These are phyloP conservation scores for Paraconiothyrium sp. DNA, from an alignment of 2,329 filamentous ascomycete species.

Conservation along the genomic window DNA sequence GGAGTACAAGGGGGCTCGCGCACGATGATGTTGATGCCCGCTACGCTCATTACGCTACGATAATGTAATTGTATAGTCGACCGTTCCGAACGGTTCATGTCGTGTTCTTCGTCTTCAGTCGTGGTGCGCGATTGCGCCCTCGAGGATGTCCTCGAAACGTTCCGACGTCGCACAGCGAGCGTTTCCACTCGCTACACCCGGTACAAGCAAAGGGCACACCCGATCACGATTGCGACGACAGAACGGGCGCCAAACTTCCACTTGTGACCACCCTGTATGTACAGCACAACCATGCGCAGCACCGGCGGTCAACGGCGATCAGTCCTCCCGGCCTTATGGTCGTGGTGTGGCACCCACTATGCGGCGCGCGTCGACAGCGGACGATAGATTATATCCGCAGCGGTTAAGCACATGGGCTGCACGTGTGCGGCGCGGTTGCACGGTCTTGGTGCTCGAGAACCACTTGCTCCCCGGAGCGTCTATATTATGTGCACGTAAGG, in stretches of 20 bases:
- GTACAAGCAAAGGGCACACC: not conserved
- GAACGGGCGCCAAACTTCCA: not conserved
- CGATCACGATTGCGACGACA: too few species aligned
- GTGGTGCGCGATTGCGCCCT: constrained; percentile 6
- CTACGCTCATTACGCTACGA: constrained; percentile 12
- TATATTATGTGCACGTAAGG: too few species aligned
- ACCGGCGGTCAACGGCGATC: constrained; percentile 2
- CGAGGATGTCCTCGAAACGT: not conserved
- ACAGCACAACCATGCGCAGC: not conserved
- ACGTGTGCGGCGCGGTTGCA: constrained; percentile 15
- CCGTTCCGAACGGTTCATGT: not conserved
- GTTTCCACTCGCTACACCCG: constrained; percentile 1
- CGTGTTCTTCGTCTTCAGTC: not conserved
- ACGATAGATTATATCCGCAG: not conserved
- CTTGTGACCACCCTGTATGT: not conserved
- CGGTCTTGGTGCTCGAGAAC: not conserved
- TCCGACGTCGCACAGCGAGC: not conserved
- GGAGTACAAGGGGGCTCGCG: not conserved
- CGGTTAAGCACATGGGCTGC: constrained; percentile 17
- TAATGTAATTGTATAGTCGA: constrained; percentile 10
- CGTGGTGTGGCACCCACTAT: constrained; percentile 12
- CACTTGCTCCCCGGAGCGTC: not conserved
- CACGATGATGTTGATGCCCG: not conserved
- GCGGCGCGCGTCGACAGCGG: not conserved
- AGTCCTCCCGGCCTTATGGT: not conserved